Evolutionary conservation across 768 basidiomycete genomes (phyloP), one percentile per base, ranked within the genome.

Genomic region (Mycena floridula): DNA sequence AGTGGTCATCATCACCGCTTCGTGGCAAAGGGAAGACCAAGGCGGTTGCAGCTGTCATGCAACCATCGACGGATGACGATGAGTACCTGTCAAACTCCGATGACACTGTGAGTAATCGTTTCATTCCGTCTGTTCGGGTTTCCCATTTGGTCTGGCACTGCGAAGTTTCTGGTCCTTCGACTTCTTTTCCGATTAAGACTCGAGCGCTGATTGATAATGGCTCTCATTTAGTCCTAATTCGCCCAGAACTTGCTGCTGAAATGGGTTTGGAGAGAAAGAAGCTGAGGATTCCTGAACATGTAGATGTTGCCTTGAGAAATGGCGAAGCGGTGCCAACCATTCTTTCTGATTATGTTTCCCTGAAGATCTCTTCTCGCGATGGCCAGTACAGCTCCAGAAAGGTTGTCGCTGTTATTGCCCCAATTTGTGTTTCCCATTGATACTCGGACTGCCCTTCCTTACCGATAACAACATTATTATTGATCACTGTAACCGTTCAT

Each of bases 361-460:
- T 30, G 9, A 30, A 9, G 28, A 9, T n/a, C 9, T 9, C n/a
- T 30, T 30, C 28, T n/a, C 28, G 9, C 9, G 28, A 30, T 30
- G 9, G n/a, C 9, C 9, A 9, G 9, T 30, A 9, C 28, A 30
- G 9, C n/a, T 30, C 28, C 9, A 30, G n/a, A n/a, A 30, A 9
- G 9, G 28, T 30, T n/a, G n/a, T 9, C 9, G 45, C 54, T 2
- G 12, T 60, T 5, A 12, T 60, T 0, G 41, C 52, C 1, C 49
- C 53, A 1, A 18, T 1, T 50, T 60, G 5, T 50, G 46, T 25
- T 42, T 22, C 4, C 55, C 57, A 1, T 13, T 63, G 2, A 11
- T 62, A 1, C 38, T 64, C 0, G 55, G 60, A 0, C 16, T 48
- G 0, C 59, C 60, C 1, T 63, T 62, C 25, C 43, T 64, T 0